A percentile compares a stretch with the other conserved stretches of the same genome.
phyloP scores from a whole-genome alignment of 345 rosid genomes.

The Mercurialis annua region DNA sequence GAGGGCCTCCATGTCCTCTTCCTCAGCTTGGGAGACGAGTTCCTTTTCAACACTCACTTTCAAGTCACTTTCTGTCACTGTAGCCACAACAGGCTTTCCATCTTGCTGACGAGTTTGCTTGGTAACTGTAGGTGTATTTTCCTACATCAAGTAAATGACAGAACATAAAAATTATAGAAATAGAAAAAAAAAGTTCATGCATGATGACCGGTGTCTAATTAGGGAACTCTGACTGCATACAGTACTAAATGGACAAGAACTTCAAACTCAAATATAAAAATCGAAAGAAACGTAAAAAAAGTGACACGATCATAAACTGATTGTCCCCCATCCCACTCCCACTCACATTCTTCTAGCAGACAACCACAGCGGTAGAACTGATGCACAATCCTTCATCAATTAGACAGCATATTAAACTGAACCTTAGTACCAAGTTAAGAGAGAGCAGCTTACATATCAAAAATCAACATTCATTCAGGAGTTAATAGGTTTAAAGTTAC shows the following conservation, averaged over 20 bases:
- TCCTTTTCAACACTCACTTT: slow-evolving; percentile 93
- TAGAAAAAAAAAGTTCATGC: slow-evolving; percentile 12
- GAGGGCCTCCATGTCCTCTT: slow-evolving; percentile 98
- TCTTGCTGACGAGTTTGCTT: slow-evolving; percentile 56
- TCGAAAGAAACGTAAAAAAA: background rate
- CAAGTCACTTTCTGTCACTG: slow-evolving; percentile 61
- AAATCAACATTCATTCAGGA: too few species aligned
- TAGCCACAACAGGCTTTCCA: slow-evolving; percentile 65
- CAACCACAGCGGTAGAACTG: background rate
- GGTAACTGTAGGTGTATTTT: slow-evolving; percentile 72
- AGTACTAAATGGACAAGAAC: background rate
- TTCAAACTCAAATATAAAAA: background rate
- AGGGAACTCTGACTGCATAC: background rate
- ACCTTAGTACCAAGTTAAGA: too few species aligned
- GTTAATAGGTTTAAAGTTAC: too few species aligned
- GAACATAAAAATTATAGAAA: slow-evolving; percentile 1
- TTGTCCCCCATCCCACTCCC: too few species aligned
- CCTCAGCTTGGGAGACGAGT: slow-evolving; percentile 96
- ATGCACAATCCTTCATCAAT: background rate
- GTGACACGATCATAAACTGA: too few species aligned
- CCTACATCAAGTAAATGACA: slow-evolving; percentile 43
- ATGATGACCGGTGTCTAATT: slow-evolving; percentile 5
- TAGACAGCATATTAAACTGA: background rate
- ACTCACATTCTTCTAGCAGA: too few species aligned
- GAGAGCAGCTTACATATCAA: too few species aligned